Evolutionary conservation across 768 basidiomycete genomes (phyloP).

Genomic region (Gloeostereum incarnatum): DNA sequence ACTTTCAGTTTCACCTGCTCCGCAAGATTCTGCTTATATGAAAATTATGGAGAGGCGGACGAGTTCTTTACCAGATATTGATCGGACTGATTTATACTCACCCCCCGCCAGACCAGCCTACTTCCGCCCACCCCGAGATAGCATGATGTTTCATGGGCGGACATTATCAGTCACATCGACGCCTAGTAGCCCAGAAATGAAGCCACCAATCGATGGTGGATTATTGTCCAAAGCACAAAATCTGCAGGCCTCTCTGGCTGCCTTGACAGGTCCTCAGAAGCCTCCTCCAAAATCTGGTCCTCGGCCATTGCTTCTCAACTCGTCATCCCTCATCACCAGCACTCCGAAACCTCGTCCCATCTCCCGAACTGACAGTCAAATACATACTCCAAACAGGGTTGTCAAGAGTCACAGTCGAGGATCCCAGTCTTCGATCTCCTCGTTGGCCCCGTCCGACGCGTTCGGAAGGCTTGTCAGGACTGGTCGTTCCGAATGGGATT

Average conservation of each 20-base stretch:
- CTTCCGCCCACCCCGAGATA: conserved; percentile 52
- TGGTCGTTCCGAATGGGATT: conserved; percentile 43
- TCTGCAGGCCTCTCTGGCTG: conserved; percentile 32
- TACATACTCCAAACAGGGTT: conserved; percentile 18
- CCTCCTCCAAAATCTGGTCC: conserved; percentile 43
- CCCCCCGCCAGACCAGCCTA: conserved; percentile 50
- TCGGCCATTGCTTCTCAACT: conserved; percentile 55
- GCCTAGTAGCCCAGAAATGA: conserved; percentile 22
- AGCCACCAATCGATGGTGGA: conserved; percentile 16
- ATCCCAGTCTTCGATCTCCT: conserved; percentile 59
- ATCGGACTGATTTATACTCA: conserved; percentile 27
- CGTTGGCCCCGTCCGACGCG: conserved; percentile 49
- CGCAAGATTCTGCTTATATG: conserved; percentile 3
- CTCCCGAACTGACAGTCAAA: conserved; percentile 25
- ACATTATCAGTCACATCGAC: conserved; percentile 17
- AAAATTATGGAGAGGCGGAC: conserved; percentile 16
- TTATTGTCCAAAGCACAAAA: conserved; percentile 27
- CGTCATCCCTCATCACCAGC: conserved; percentile 34
- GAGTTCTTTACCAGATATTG: conserved; percentile 29
- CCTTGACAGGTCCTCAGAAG: conserved; percentile 22
- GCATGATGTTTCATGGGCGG: conserved; percentile 30
- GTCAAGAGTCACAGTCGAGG: conserved; percentile 18
- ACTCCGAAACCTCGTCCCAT: conserved; percentile 12
- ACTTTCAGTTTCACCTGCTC: background rate
- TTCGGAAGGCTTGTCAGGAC: conserved; percentile 22